Base-by-base conservation (phyloP, 2,329 filamentous ascomycete genomes). In the Leptographium procerum region DNA sequence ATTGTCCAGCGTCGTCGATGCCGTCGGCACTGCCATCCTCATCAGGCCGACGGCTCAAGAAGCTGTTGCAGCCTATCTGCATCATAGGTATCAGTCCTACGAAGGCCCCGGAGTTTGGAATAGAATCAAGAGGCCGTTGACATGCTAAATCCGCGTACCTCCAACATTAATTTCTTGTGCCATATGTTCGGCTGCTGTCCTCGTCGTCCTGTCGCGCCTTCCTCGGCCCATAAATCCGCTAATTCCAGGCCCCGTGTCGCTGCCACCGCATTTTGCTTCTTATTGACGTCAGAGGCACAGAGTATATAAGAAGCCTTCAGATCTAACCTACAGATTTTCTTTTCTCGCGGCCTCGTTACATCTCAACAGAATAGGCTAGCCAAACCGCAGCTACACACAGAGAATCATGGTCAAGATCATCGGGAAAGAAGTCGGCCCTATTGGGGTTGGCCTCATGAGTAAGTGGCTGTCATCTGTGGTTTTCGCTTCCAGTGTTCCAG, bases 391-490 rank as follows among this genome's bases (percentile, higher is more conserved):
- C 43, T 47, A 22, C n/a, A 48, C 22, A 4, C 9, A 26, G 10
- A 24, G 16, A 48, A 52, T 5, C 29, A 69, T 69, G 67, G 64
- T 65, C 61, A 59, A 65, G 48, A 62, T 69, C 58, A 62, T 64
- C 59, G 66, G 64, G 55, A 61, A 64, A 50, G 60, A 67, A 57
- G 59, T 69, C 31, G 67, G 68, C 29, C 64, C 64, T 3, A 67
- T 63, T 22, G 66, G 66, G 60, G 66, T 64, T 55, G 67, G 68
- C 57, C 65, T 69, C 31, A 69, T 69, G 68, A 65, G 66, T 65
- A 10, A 28, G 47, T 50, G 10, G 47, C 13, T 13, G 51, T 47
- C 14, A 3, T 4, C 22, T 5, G 33, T 8, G 11, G 4, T 29
- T 10, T 3, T 26, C 13, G 2, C 1, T 7, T 28, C 5, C 16